These are phyloP conservation scores for Sclerotinia spermophila DNA, from an alignment of 2,329 filamentous ascomycete genomes.

Conservation along the genomic window DNA sequence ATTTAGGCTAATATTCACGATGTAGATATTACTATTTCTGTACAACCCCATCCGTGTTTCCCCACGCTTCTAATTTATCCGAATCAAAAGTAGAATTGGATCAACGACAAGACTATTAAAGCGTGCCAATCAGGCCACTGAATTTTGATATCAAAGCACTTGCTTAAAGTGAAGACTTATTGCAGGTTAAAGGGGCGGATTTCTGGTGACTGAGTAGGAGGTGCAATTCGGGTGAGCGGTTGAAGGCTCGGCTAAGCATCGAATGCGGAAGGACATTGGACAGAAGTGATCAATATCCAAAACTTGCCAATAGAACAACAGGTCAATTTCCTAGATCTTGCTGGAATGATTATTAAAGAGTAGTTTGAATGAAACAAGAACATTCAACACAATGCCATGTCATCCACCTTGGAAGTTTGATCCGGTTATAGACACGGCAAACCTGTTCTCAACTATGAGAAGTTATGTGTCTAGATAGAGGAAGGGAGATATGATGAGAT, in stretches of 20 bases:
- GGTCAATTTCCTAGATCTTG: neutral
- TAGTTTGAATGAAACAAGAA: neutral
- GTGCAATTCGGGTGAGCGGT: neutral
- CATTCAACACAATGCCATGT: neutral
- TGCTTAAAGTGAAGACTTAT: neutral
- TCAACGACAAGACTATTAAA: conserved; percentile 7
- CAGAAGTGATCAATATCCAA: neutral
- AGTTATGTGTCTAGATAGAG: neutral
- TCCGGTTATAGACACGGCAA: neutral
- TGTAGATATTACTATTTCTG: conserved; percentile 5
- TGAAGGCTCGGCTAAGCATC: neutral
- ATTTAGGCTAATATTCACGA: conserved; percentile 15
- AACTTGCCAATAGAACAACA: neutral
- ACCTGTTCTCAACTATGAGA: neutral
- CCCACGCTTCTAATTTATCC: conserved; percentile 10
- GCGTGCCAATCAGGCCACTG: neutral
- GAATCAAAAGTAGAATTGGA: neutral
- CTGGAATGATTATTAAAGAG: too few species aligned
- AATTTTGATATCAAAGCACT: neutral
- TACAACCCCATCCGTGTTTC: conserved; percentile 4
- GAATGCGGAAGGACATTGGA: neutral
- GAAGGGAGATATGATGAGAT: neutral
- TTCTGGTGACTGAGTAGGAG: too few species aligned
- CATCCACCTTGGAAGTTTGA: neutral
- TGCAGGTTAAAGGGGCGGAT: neutral